phyloP scores from a whole-genome alignment of 1,284 basidiomycete genomes.

The Golubevia sp. region DNA sequence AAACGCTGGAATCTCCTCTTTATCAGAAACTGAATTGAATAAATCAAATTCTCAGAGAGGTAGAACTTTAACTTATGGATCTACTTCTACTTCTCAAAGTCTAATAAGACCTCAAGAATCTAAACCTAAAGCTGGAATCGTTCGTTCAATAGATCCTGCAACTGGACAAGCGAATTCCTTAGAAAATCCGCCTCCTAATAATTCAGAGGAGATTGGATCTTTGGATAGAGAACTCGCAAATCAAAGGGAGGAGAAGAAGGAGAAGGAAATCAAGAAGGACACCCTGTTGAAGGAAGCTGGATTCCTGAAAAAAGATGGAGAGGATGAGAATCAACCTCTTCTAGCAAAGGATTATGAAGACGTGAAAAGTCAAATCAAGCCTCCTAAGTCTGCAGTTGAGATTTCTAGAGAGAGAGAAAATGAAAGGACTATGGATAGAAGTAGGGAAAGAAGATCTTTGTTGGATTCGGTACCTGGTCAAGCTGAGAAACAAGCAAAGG shows the following conservation, averaged over 20 bases:
- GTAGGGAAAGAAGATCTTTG: slow-evolving; percentile 22
- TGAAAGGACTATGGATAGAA: background rate
- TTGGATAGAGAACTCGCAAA: background rate
- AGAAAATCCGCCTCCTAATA: background rate
- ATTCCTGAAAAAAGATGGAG: background rate
- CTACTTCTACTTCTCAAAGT: background rate
- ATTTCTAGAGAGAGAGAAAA: background rate
- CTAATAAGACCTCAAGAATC: too few species aligned
- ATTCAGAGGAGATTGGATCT: background rate
- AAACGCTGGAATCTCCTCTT: too few species aligned
- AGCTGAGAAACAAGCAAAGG: slow-evolving; percentile 37
- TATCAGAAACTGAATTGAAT: too few species aligned
- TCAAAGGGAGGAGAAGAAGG: background rate
- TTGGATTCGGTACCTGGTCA: slow-evolving; percentile 50
- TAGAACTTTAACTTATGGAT: background rate
- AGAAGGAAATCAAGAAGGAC: background rate
- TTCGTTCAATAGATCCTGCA: background rate
- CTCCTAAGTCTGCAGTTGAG: background rate
- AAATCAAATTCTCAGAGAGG: background rate
- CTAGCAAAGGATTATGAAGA: background rate
- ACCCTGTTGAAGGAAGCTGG: background rate
- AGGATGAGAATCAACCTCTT: background rate
- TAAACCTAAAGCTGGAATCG: background rate
- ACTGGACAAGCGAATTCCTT: background rate
- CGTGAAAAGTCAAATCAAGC: too few species aligned